A percentile compares a stretch with the other conserved stretches of the same genome.
Evolutionary conservation across 805 yeast species (phyloP).

Genomic region (Yarrowia phangngaensis): DNA sequence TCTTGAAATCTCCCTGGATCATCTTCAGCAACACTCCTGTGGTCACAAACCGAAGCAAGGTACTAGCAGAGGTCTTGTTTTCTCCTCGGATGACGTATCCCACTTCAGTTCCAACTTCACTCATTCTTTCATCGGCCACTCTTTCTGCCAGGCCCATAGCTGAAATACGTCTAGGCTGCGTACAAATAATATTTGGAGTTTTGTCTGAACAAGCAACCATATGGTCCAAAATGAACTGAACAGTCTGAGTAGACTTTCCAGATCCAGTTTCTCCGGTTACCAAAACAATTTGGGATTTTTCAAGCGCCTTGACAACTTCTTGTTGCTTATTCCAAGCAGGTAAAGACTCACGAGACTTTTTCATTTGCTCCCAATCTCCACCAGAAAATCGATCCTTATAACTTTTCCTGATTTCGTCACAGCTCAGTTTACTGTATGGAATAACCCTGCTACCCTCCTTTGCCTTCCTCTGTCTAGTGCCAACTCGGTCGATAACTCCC

Average conservation of each 20-base stretch:
- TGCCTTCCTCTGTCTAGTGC: conserved; percentile 22
- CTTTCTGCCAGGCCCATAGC: conserved; percentile 93
- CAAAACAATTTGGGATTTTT: conserved; percentile 59
- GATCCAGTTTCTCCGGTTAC: conserved; percentile 98
- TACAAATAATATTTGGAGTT: conserved; percentile 66
- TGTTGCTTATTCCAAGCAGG: conserved; percentile 81
- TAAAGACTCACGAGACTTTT: conserved; percentile 49
- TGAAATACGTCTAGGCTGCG: conserved; percentile 95
- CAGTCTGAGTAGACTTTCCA: conserved; percentile 93
- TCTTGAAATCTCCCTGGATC: conserved; percentile 55
- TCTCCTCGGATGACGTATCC: conserved; percentile 93
- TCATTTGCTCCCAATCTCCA: conserved; percentile 35
- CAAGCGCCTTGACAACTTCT: conserved; percentile 54
- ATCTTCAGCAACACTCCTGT: conserved; percentile 88
- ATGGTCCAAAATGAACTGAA: conserved; percentile 79
- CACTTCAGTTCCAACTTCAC: conserved; percentile 63
- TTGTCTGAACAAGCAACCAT: conserved; percentile 44
- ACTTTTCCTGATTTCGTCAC: neutral
- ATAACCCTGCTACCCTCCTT: neutral
- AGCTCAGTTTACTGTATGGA: neutral
- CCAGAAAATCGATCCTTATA: neutral
- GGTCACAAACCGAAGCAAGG: conserved; percentile 83
- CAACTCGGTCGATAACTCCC: neutral
- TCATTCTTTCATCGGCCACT: conserved; percentile 76
- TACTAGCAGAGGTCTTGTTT: conserved; percentile 54